These are phyloP conservation scores for Ascosphaera apis DNA, from an alignment of 2,329 filamentous ascomycete species.

Conservation along the genomic window DNA sequence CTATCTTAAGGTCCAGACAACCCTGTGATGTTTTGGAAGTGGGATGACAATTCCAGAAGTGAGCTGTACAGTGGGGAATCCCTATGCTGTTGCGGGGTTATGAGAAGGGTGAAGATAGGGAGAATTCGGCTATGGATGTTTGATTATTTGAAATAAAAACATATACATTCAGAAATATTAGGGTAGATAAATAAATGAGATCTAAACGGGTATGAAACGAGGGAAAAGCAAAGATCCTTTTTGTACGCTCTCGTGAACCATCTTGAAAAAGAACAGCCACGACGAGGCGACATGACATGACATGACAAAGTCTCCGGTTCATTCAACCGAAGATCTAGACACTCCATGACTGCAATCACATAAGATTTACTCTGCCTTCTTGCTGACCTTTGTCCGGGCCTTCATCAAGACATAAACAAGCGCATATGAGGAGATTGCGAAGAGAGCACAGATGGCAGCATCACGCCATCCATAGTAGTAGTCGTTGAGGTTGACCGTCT, in stretches of 20 bases:
- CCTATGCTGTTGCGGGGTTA: too few relatives aligned
- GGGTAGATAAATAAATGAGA: not conserved
- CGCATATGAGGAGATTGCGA: conserved; percentile 31
- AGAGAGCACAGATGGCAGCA: conserved; percentile 34
- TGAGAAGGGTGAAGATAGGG: too few relatives aligned
- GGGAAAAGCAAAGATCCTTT: not conserved
- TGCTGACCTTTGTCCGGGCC: conserved; percentile 15
- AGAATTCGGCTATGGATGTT: too few relatives aligned
- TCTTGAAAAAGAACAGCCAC: too few relatives aligned
- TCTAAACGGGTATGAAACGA: not conserved
- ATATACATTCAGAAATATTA: too few relatives aligned
- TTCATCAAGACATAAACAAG: conserved; percentile 22
- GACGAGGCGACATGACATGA: too few relatives aligned
- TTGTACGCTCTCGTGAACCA: not conserved
- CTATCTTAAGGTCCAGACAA: too few relatives aligned
- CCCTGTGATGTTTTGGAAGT: too few relatives aligned
- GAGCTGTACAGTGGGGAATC: too few relatives aligned
- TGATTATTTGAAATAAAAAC: too few relatives aligned
- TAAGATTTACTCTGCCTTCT: conserved; percentile 12
- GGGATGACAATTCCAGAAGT: too few relatives aligned
- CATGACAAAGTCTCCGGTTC: not conserved
- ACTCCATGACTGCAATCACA: not conserved
- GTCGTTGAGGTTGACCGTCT: conserved; percentile 33
- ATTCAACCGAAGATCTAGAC: not conserved
- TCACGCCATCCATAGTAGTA: conserved; percentile 46